Conservation (phyloP, 1,139 yeast genomes). For the Taphrina confusa region DNA sequence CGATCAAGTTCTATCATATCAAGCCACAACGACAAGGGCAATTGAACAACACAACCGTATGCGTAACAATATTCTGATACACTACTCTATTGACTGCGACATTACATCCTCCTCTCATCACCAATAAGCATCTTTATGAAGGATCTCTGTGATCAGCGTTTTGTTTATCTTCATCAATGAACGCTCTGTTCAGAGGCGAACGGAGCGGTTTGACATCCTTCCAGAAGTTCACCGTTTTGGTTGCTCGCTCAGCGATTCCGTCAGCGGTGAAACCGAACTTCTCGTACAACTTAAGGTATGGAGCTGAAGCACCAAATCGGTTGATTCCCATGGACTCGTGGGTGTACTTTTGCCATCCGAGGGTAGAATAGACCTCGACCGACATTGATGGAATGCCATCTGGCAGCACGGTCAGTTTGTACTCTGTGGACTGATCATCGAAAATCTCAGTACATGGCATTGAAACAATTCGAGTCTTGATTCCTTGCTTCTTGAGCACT, state of each 20-base stretch:
- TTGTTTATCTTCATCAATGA: conserved; percentile 44
- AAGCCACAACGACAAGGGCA: too few species aligned
- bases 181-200: conserved; percentile 56
- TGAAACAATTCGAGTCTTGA: conserved; percentile 81
- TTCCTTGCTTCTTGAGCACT: conserved; percentile 64
- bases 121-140: too few species aligned
- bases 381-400: conserved; percentile 92
- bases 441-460: conserved; percentile 91
- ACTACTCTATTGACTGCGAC: too few species aligned
- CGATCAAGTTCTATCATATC: too few species aligned
- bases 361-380: conserved; percentile 88
- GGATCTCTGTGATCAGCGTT: conserved; percentile 26
- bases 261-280: conserved; percentile 89
- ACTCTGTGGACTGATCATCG: conserved; percentile 76
- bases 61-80: too few species aligned
- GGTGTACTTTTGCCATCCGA: conserved; percentile 93
- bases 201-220: conserved; percentile 52
- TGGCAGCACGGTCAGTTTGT: conserved; percentile 84
- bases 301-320: conserved; percentile 97
- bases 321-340: conserved; percentile 96
- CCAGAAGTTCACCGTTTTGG: conserved; percentile 77
- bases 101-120: too few species aligned
- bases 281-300: conserved; percentile 79
- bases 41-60: too few species aligned
- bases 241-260: conserved; percentile 85